Conservation (phyloP, 495 filamentous ascomycete species). For the Cryomyces antarcticus region DNA sequence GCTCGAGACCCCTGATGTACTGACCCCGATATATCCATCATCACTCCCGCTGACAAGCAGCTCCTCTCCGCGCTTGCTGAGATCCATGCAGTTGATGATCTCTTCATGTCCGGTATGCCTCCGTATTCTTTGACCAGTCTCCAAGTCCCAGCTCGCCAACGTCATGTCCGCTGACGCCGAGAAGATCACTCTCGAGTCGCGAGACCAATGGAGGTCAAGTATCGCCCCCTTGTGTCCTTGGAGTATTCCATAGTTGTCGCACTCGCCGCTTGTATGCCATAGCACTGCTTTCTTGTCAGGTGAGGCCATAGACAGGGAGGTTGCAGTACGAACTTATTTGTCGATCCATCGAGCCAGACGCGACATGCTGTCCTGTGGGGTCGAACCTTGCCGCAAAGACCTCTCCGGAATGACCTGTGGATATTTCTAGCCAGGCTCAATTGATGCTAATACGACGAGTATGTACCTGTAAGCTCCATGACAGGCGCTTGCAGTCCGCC, state of each 20-base stretch:
- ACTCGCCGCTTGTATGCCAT: slow-evolving; percentile 80
- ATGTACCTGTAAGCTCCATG: slow-evolving; percentile 75
- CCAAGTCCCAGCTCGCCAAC: slow-evolving; percentile 85
- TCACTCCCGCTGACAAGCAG: slow-evolving; percentile 74
- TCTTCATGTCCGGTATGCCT: slow-evolving; percentile 87
- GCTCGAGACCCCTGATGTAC: slow-evolving; percentile 2
- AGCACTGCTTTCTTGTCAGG: slow-evolving; percentile 37
- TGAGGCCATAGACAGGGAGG: background rate
- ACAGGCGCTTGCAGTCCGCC: slow-evolving; percentile 78
- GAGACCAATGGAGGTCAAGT: slow-evolving; percentile 88
- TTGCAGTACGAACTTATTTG: slow-evolving; percentile 46
- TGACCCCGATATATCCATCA: slow-evolving; percentile 67
- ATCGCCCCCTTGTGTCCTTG: slow-evolving; percentile 78
- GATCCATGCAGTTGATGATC: slow-evolving; percentile 74
- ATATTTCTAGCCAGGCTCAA: background rate
- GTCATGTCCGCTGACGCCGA: slow-evolving; percentile 86
- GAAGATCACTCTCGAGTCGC: slow-evolving; percentile 76
- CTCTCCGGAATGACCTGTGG: slow-evolving; percentile 47
- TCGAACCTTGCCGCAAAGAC: slow-evolving; percentile 86
- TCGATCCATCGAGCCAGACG: slow-evolving; percentile 89
- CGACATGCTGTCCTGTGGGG: slow-evolving; percentile 66
- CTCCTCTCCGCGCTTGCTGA: slow-evolving; percentile 75
- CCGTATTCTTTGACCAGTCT: slow-evolving; percentile 70
- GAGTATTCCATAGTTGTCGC: slow-evolving; percentile 79
- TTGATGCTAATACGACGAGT: background rate